Percentiles rank a stretch among this genome's conserved stretches.
phyloP scores from a whole-genome alignment of 257 asterid genomes.

The Solanum ossicruentum region DNA sequence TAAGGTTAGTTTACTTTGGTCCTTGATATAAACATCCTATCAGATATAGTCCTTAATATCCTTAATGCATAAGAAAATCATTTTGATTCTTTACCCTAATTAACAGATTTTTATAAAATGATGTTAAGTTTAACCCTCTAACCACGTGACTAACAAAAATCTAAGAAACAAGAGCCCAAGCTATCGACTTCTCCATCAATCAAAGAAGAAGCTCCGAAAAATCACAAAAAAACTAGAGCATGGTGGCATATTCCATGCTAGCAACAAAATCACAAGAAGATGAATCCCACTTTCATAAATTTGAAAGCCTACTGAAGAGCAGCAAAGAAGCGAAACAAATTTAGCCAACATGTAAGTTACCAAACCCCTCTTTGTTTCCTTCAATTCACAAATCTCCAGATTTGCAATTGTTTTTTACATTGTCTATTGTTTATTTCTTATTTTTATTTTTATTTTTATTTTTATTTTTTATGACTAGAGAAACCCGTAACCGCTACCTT shows the following conservation, averaged over 20 bases:
- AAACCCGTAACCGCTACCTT: too few relatives aligned
- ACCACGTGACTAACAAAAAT: not conserved
- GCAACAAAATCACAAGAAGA: not conserved
- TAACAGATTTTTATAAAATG: not conserved
- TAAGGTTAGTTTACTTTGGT: not conserved
- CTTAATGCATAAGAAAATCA: not conserved
- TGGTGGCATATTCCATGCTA: not conserved
- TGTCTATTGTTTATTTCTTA: not conserved
- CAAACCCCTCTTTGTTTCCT: not conserved
- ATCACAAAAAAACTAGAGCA: not conserved
- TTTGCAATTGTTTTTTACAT: not conserved
- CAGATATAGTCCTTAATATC: not conserved
- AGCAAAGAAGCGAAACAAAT: not conserved
- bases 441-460: too few relatives aligned
- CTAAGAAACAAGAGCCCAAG: not conserved
- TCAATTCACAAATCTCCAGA: not conserved
- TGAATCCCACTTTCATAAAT: not conserved
- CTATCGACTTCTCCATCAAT: not conserved
- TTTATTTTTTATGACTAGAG: too few relatives aligned
- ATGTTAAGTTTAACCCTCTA: not conserved
- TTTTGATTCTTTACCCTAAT: not conserved
- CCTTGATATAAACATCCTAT: not conserved
- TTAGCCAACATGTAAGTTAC: not conserved
- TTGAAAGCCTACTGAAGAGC: not conserved
- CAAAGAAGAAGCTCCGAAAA: not conserved